Evolutionary conservation across 1,284 basidiomycete genomes (phyloP), one percentile per base, ranked within the genome.

Genomic region (Heterobasidion parviporum): DNA sequence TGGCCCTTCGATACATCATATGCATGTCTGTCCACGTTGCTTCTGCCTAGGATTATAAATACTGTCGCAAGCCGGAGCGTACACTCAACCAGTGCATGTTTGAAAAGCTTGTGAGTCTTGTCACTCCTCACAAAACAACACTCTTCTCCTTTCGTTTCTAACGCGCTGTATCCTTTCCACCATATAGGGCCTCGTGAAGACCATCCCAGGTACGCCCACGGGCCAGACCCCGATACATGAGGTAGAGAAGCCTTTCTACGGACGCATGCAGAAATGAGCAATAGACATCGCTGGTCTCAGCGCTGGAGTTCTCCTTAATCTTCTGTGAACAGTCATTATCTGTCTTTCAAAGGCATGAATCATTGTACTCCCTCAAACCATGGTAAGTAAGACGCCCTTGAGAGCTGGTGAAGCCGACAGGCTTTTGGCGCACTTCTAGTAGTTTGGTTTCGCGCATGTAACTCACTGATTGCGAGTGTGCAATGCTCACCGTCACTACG

Each of bases 11-110:
- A 32, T 33, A 15, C 44, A 20, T 55, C 20, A 47, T 53, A 15
- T 32, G 45, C 44, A n/a, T 33, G 51, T 26, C 34, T 18, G 18
- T 43, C 38, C 20, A 6, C 34, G 72, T 67, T 41, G 14, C 32
- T 38, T 57, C 44, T 44, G 8, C 33, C 15, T 72, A 95, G 94
- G 88, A 96, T 74, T 94, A 93, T 70, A 89, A 90, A 69, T 81
- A 80, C 48, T 99, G 97, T 72, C 87, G 96, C 63, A 89, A 93
- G 72, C 86, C 86, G 32, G 97, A 99, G 72, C 86, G 88, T 62
- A 73, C 84, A 56, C 80, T 99, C 56, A 99, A 99, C 79, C 78
- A 87, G 62, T 99, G 97, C 75, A 92, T 98, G 76, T 96, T 98
- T 67, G 89, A 96, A 73, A 98, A 98, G 72, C 81, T 99, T 62